These are phyloP conservation scores for Fragaria vesca DNA, from an alignment of 306 rosid genomes.

Conservation along the genomic window DNA sequence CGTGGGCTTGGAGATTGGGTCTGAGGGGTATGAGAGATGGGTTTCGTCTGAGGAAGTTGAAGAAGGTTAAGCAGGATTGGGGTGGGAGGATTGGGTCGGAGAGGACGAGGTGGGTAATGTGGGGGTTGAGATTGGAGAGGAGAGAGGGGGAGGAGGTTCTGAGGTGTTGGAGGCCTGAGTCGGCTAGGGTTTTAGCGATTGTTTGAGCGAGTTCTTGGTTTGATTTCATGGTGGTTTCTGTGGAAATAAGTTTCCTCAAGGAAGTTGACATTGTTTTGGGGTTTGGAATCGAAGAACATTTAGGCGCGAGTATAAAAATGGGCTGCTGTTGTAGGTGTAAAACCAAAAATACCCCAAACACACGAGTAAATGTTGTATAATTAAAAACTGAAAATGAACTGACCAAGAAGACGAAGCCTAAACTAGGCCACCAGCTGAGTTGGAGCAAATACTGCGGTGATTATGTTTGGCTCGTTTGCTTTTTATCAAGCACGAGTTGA, in stretches of 20 bases:
- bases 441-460: too few relatives aligned
- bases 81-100: slow-evolving; percentile 48
- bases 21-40: slow-evolving; percentile 26
- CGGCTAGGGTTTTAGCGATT: slow-evolving; percentile 34
- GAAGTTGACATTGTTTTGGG: slow-evolving; percentile 32
- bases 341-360: too few relatives aligned
- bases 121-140: slow-evolving; percentile 46
- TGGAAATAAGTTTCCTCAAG: slow-evolving; percentile 19
- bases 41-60: slow-evolving; percentile 44
- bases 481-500: too few relatives aligned
- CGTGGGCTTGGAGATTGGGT: slow-evolving; percentile 61
- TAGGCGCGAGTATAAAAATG: not conserved
- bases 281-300: not conserved
- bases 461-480: too few relatives aligned
- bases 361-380: too few relatives aligned
- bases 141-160: slow-evolving; percentile 26
- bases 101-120: slow-evolving; percentile 50
- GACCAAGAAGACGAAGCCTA: too few relatives aligned
- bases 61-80: slow-evolving; percentile 45
- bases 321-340: not conserved
- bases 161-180: slow-evolving; percentile 34
- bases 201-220: slow-evolving; percentile 38
- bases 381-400: too few relatives aligned
- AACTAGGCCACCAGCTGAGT: too few relatives aligned
- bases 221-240: slow-evolving; percentile 17